Evolutionary conservation across 1,284 basidiomycete species (phyloP).

Genomic region (Leccinum holopus): DNA sequence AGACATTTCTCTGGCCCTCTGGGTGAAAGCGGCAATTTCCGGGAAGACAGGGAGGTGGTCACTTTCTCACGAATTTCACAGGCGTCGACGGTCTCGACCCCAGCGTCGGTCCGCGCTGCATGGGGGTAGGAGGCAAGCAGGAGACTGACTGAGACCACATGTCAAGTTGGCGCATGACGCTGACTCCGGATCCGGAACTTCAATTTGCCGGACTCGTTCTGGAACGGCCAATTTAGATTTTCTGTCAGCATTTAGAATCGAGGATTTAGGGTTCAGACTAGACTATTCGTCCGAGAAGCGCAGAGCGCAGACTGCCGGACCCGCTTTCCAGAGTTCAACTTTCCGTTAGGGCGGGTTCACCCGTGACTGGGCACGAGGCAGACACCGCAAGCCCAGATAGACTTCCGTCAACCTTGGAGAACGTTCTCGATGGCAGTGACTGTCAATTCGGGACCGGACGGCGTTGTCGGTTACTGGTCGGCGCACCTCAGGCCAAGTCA

Average conservation of each 20-base stretch:
- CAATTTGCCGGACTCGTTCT: background rate
- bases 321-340: background rate
- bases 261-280: background rate
- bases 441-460: background rate
- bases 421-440: background rate
- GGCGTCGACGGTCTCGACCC: no score
- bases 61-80: no score
- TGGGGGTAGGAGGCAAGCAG: background rate
- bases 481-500: background rate
- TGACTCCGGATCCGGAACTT: background rate
- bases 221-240: background rate
- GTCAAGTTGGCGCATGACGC: background rate
- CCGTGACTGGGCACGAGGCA: background rate
- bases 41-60: no score
- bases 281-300: background rate
- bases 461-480: background rate
- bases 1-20: no score
- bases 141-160: background rate
- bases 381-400: constrained; percentile 12
- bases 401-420: background rate
- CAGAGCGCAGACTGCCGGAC: background rate
- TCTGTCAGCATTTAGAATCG: background rate
- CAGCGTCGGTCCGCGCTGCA: background rate
- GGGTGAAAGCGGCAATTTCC: no score
- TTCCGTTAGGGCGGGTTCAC: background rate